Evolutionary conservation across 805 yeast species (phyloP).

Genomic region (Saccharomycopsis sp.): DNA sequence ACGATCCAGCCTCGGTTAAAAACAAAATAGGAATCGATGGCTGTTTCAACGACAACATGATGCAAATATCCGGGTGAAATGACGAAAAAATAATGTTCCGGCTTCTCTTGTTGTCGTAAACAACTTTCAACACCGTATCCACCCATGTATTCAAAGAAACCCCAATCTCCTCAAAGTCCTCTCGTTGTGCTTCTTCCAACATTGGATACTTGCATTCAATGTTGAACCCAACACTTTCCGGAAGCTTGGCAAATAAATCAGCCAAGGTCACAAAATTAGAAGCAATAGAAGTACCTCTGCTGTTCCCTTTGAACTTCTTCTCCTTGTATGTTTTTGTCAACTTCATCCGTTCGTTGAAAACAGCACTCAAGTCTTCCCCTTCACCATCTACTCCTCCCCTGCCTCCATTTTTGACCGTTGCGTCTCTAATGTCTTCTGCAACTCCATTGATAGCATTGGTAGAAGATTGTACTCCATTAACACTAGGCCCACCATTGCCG

Average conservation of each 20-base stretch:
- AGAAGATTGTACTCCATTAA: no score
- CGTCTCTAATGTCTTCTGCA: background rate
- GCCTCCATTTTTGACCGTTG: background rate
- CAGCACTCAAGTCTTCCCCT: conserved; percentile 22
- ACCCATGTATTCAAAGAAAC: conserved; percentile 81
- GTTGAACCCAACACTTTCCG: conserved; percentile 81
- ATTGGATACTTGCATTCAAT: conserved; percentile 93
- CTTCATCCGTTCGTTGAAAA: conserved; percentile 54
- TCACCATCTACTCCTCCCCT: background rate
- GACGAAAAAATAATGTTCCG: conserved; percentile 87
- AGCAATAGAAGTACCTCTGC: conserved; percentile 81
- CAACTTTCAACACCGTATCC: conserved; percentile 72
- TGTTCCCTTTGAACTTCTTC: conserved; percentile 86
- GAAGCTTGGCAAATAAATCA: conserved; percentile 75
- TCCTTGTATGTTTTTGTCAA: conserved; percentile 82
- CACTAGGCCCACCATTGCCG: background rate
- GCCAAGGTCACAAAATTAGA: conserved; percentile 84
- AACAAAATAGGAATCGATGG: conserved; percentile 88
- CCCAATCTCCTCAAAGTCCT: conserved; percentile 78
- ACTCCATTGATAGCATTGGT: no score
- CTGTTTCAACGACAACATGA: conserved; percentile 79
- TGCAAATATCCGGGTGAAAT: conserved; percentile 90
- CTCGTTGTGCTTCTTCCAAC: conserved; percentile 85
- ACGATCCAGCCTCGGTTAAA: conserved; percentile 82
- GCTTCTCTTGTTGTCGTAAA: conserved; percentile 68